Base-by-base conservation (phyloP, 192 early-diverging fungal species). In the Podila verticillata region DNA sequence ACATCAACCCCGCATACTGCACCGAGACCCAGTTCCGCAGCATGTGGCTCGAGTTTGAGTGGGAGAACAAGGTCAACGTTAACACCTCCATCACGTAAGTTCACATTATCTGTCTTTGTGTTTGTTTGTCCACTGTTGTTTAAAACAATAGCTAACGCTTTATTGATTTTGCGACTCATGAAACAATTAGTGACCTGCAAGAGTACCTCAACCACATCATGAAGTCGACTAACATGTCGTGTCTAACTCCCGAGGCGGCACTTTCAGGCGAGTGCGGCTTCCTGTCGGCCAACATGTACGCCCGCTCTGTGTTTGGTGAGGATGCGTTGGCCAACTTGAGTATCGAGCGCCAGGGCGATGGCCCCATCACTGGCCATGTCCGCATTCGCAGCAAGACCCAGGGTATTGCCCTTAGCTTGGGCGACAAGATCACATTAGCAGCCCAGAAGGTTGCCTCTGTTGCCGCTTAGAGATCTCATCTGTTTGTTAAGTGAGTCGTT, bases 21-120 rank as follows among this genome's bases (percentile, higher is more conserved):
- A 92, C 90, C 54, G 95, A 97, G 81, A 93, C 92, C 32, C 93
- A 95, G 90, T 99, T 99, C 95, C 92, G 97, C 63, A 84, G 91
- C 70, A 98, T 98, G 96, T 99, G 98, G 98, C 94, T 91, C 58
- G 98, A 99, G 85, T 99, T 99, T 87, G 98, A 99, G 82, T 99
- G 98, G 98, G 98, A 99, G 83, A 99, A 99, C 88, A 98, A 98
- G 89, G 96, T 99, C 68, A 96, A 96, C 63, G 97, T 98, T 70
- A 95, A 95, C 71, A 98, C 97, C 7, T 96, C 93, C 58, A 93
- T 95, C 70, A 92, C 90, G 92, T 93, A 77, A 85, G 87, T 85
- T 32, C 44, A 3, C 30, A 19, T 30, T 20, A 17, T 36, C 10
- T 31, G 2, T 3, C 5, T 24, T 64, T 60, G n/a, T 31, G 17